Base-by-base conservation (phyloP, 2,329 filamentous ascomycete genomes). In the Incumbomyces delicatus region DNA sequence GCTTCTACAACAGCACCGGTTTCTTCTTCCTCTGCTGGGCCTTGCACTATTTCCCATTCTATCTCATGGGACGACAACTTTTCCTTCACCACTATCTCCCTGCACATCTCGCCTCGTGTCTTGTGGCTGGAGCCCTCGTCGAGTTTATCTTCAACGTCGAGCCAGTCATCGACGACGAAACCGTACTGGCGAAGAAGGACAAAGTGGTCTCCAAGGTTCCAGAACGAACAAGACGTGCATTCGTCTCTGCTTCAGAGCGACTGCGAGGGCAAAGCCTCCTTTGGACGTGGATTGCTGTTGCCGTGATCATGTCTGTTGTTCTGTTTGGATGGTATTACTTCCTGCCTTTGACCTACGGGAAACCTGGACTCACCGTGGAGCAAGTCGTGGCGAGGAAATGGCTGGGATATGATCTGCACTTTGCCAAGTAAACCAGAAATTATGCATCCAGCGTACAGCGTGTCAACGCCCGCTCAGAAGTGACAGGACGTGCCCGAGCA, bases 21-120 rank as follows among this genome's bases (percentile, higher is more conserved):
- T 98, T 98, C 78, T 94, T 98, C 74, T 96, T 95, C 80, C 78
- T 98, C 48, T 87, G 88, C 47, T 98, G 92, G 92, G 88, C 87
- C 12, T 90, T 88, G 2, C 92, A 98, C 66, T 98, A 95, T 73
- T 80, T 95, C 66, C 90, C 90, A 44, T 98, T 98, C 74, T 98
- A 81, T 71, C 80, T 95, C 53, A 98, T 98, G 90, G 90, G 90
- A 48, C 88, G 90, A 58, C 90, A 98, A 66, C 81, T 95, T 54
- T 98, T 98, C 80, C 69, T 98, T 57, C 92, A 98, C 66, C 92
- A 98, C 68, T 98, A 98, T 63, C 78, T 98, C 2, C 92, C 92
- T 1, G 87, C 92, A 1, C 92, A 98, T 62, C 75, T 98, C 10
- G 90, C 92, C 1, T 95, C 88, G 6, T 81, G 81, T 22, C 77